phyloP scores from a whole-genome alignment of 805 yeast genomes.

The Candida rishiriensis region DNA sequence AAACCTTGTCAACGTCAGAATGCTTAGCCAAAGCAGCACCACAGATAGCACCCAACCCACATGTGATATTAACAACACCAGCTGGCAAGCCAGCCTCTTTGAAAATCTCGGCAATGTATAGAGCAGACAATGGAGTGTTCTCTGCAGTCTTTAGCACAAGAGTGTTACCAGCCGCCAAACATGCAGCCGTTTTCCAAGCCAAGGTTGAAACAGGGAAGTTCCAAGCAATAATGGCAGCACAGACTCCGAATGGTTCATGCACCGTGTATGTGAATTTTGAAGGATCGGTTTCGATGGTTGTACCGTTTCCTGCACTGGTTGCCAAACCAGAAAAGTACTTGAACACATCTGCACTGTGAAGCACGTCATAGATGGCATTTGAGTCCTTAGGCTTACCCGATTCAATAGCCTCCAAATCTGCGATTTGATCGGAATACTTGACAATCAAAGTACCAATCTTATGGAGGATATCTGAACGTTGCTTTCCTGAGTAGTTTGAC shows the following conservation, averaged over 20 bases:
- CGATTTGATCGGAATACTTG: slow-evolving; percentile 44
- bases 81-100: slow-evolving; percentile 60
- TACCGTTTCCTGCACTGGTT: slow-evolving; percentile 58
- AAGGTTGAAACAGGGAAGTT: slow-evolving; percentile 67
- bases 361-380: slow-evolving; percentile 57
- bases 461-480: slow-evolving; percentile 40
- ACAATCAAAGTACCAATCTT: slow-evolving; percentile 49
- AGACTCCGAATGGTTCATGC: slow-evolving; percentile 64
- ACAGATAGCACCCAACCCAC: slow-evolving; percentile 58
- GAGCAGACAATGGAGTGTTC: slow-evolving; percentile 62
- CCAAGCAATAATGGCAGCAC: slow-evolving; percentile 73
- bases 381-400: slow-evolving; percentile 52
- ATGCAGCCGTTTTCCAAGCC: slow-evolving; percentile 68
- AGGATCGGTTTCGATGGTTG: slow-evolving; percentile 54
- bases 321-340: slow-evolving; percentile 74
- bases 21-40: slow-evolving; percentile 58
- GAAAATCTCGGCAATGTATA: slow-evolving; percentile 47
- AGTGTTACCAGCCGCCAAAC: slow-evolving; percentile 63
- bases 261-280: slow-evolving; percentile 58
- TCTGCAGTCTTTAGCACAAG: slow-evolving; percentile 62
- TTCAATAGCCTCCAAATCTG: slow-evolving; percentile 55
- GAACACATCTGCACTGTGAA: slow-evolving; percentile 50
- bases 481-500: slow-evolving; percentile 42
- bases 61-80: slow-evolving; percentile 58
- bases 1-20: slow-evolving; percentile 54